These are phyloP conservation scores for Toxoplasma gondii DNA, from an alignment of 169 alveolate species.

Conservation along the genomic window DNA sequence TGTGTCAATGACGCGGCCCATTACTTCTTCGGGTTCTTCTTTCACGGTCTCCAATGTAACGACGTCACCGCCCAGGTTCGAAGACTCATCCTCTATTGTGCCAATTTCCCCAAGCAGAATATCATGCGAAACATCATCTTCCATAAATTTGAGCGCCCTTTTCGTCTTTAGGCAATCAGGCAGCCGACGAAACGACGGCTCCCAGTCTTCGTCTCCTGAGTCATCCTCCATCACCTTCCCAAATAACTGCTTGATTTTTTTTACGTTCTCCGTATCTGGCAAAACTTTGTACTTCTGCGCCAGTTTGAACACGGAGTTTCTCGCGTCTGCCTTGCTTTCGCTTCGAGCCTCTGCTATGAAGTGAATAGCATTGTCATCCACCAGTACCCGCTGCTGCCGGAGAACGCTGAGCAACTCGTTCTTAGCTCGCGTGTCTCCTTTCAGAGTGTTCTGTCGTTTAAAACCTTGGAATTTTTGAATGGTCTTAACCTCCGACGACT, in stretches of 20 bases:
- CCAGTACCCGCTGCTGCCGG: constrained; percentile 71
- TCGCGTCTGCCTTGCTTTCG: constrained; percentile 75
- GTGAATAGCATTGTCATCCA: constrained; percentile 77
- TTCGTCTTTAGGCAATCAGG: constrained; percentile 25
- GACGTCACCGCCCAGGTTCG: constrained; percentile 17
- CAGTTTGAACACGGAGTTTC: constrained; percentile 76
- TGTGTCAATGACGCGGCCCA: not conserved
- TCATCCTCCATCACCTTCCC: constrained; percentile 76
- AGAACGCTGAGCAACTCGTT: constrained; percentile 48
- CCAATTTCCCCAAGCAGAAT: constrained; percentile 49
- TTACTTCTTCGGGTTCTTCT: constrained; percentile 29
- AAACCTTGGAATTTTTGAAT: constrained; percentile 40
- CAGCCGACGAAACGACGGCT: constrained; percentile 59
- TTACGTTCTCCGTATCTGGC: constrained; percentile 72
- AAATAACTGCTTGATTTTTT: constrained; percentile 69
- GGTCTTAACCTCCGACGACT: constrained; percentile 1
- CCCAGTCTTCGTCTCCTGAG: constrained; percentile 79
- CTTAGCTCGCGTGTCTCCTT: constrained; percentile 28
- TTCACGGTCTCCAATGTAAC: not conserved
- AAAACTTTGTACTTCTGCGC: constrained; percentile 71
- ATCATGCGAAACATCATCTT: constrained; percentile 52
- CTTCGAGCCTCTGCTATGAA: constrained; percentile 74
- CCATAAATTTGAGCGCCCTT: not conserved
- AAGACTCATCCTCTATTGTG: constrained; percentile 54
- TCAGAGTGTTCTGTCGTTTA: constrained; percentile 3